Base-by-base conservation (phyloP, 495 filamentous ascomycete genomes). In the Aspergillus diversus region DNA sequence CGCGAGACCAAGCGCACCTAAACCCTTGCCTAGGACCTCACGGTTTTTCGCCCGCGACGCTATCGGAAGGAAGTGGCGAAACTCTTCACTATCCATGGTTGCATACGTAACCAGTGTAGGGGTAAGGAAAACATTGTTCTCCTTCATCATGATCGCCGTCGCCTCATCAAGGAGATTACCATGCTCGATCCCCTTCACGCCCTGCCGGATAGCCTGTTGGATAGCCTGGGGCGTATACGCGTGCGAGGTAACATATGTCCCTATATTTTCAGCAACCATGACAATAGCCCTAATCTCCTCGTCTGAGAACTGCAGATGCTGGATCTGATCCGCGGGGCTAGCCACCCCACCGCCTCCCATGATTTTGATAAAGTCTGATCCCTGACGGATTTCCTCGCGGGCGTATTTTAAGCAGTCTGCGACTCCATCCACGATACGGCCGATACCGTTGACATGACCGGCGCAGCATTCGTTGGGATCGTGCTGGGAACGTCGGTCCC, bases 281-380 rank as follows among this genome's bases (percentile, higher is more conserved):
- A 71, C 71, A 60, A 87, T 83, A 0, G 83, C 83, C 31, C 73
- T 71, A 50, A 86, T 80, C 64, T 87, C 84, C 31, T 77, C 77
- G 32, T 69, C 65, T 5, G 82, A 80, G 71, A 84, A 86, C 65
- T 86, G 84, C 1, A 82, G 70, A 58, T 75, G 75, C 46, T 82
- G 75, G 8, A 86, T 61, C 50, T 69, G 71, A 64, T 86, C 83
- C 0, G 83, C 83, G 0, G 82, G 82, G 27, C 71, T 78, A 0
- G 80, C 81, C 5, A 86, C 84, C 4, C 84, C 83, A 5, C 83
- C 83, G 7, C 77, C 77, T 7, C 76, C 73, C 83, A 86, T 85
- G 59, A 86, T 85, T 69, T 86, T 86, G 69, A 86, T 77, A 59
- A 85, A 85, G 49, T 85, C 78, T 0, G 82, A 80, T 1, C 84